Base-by-base conservation (phyloP, 305 asterid genomes). In the Fraxinus sp. region DNA sequence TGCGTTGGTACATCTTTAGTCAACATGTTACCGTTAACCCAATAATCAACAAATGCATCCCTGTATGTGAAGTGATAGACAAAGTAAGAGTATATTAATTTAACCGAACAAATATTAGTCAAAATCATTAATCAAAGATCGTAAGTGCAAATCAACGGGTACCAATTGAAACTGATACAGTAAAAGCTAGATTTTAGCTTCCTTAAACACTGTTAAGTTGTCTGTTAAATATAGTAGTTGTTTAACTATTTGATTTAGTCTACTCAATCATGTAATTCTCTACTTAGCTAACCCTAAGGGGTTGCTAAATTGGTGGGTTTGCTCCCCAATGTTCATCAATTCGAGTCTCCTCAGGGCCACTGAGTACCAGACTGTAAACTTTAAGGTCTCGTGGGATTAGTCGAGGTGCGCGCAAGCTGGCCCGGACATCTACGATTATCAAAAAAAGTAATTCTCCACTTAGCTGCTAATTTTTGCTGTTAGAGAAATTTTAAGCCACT, bases 31-130 rank as follows among this genome's bases (percentile, higher is more conserved):
- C 93, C 89, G n/a, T 90, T 86, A 83, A 94, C 83, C 98, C 98
- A 95, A 86, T 93, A 93, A 84, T 95, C 90, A 41, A 93, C 94
- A 89, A 95, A 93, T 6, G 96, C 97, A 90, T 93, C 98, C 91
- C 98, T 95, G 89, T 77, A 82, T 81, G 79, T 81, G 77, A 70
- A 76, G 55, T 84, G 85, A 83, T 22, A 78, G 79, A 83, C 70
- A 77, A 37, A 81, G 44, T 85, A 80, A 83, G 84, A 78, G 81
- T 70, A 36, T 26, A 68, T 28, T 44, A 74, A 79, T 82, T 79
- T 85, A 76, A 55, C 80, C n/a, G 16, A 62, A 73, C 52, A 55
- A 83, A 82, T 49, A 79, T 30, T 20, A 16, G 37, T 36, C 35
- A 49, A 79, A 66, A 82, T 33, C 74, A 84, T 44, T 59, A 72